Percentiles rank a stretch among this genome's conserved stretches.
phyloP scores from a whole-genome alignment of 225 moss, liverwort and hornwort species.

The Bryoerythrophyllum caledonicum region DNA sequence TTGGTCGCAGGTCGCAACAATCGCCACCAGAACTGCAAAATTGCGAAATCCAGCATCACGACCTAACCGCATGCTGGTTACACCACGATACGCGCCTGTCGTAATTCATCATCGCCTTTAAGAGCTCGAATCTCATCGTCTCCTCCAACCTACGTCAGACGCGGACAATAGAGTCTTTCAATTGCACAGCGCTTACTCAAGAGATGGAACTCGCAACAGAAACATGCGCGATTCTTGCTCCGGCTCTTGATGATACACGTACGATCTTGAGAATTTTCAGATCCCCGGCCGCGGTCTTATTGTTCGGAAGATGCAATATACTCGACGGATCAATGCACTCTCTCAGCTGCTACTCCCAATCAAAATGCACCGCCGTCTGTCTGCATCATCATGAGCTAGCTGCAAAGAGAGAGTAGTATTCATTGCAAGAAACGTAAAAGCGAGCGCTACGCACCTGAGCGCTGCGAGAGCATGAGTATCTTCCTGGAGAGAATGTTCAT shows the following conservation, averaged over 20 bases:
- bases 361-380: not conserved
- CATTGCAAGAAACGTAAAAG: not conserved
- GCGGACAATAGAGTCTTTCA: too few relatives aligned
- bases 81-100: too few relatives aligned
- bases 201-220: not conserved
- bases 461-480: too few relatives aligned
- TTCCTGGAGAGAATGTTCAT: not conserved
- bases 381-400: not conserved
- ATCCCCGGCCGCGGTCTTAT: not conserved
- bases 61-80: too few relatives aligned
- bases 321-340: not conserved
- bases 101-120: too few relatives aligned
- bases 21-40: too few relatives aligned
- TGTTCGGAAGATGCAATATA: not conserved
- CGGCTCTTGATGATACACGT: not conserved
- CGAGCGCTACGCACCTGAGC: conserved; percentile 7
- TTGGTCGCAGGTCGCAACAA: too few relatives aligned
- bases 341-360: not conserved
- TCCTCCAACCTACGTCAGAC: too few relatives aligned
- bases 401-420: not conserved
- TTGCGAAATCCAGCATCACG: too few relatives aligned
- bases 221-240: conserved; percentile 5
- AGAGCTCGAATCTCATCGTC: too few relatives aligned
- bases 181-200: too few relatives aligned
- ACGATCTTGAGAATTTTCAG: too few relatives aligned